phyloP scores from a whole-genome alignment of 495 filamentous ascomycete species.

The Chaetomium fimeti region DNA sequence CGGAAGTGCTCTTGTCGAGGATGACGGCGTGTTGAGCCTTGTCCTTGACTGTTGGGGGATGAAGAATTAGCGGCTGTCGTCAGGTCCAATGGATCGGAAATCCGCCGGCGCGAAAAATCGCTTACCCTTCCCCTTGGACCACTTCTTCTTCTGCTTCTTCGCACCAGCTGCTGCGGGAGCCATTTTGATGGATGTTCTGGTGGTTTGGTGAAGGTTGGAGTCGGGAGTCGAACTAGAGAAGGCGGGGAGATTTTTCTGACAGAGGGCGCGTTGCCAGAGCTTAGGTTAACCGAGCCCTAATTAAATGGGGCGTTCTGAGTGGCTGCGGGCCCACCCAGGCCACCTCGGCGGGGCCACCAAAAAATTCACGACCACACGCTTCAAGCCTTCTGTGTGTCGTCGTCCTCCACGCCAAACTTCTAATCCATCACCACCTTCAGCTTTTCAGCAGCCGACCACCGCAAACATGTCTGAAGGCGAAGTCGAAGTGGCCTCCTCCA shows the following conservation, averaged over 20 bases:
- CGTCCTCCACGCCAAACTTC: slow-evolving; percentile 29
- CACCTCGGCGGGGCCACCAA: slow-evolving; percentile 41
- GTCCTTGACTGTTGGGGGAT: slow-evolving; percentile 81
- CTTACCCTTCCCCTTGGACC: slow-evolving; percentile 92
- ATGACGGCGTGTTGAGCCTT: slow-evolving; percentile 97
- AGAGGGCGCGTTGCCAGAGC: slow-evolving; percentile 22
- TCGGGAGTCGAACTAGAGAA: slow-evolving; percentile 39
- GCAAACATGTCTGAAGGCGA: slow-evolving; percentile 93
- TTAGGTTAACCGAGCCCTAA: slow-evolving; percentile 46
- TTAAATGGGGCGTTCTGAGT: slow-evolving; percentile 32
- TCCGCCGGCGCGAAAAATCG: slow-evolving; percentile 12
- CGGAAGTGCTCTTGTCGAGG: slow-evolving; percentile 74
- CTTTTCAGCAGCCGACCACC: slow-evolving; percentile 21
- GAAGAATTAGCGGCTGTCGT: slow-evolving; percentile 28
- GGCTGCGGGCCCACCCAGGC: slow-evolving; percentile 29
- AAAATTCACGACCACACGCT: slow-evolving; percentile 40
- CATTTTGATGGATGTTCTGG: slow-evolving; percentile 50
- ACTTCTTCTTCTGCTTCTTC: slow-evolving; percentile 99
- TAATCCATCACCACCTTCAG: slow-evolving; percentile 23
- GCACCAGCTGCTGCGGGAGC: slow-evolving; percentile 80
- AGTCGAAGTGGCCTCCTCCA: slow-evolving; percentile 76
- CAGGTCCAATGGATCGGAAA: slow-evolving; percentile 11
- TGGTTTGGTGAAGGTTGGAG: slow-evolving; percentile 44
- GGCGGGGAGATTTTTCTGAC: slow-evolving; percentile 43
- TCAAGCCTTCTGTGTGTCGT: slow-evolving; percentile 21